Conservation (phyloP, 495 filamentous ascomycete species). For the Wilcoxina mikolae region DNA sequence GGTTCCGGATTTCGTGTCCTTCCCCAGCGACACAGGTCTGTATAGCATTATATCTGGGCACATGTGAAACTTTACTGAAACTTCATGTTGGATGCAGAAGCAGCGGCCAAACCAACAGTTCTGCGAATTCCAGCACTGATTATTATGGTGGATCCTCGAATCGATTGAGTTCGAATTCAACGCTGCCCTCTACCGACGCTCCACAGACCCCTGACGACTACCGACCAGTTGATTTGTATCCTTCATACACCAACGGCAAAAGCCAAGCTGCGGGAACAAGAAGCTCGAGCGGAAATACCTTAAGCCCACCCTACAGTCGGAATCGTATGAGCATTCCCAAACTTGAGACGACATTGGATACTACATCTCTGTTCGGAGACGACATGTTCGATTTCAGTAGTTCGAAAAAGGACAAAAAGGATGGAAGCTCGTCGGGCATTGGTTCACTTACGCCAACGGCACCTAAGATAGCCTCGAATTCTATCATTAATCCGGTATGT, state of each 20-base stretch:
- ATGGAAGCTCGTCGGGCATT: constrained; percentile 11
- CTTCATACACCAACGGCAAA: neutral
- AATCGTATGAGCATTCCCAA: constrained; percentile 22
- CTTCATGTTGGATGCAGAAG: neutral
- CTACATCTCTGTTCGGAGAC: constrained; percentile 26
- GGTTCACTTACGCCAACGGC: constrained; percentile 23
- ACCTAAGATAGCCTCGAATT: constrained; percentile 25
- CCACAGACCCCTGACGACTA: constrained; percentile 27
- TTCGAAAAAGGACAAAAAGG: constrained; percentile 12
- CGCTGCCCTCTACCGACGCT: constrained; percentile 25
- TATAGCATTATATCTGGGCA: neutral
- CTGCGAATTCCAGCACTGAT: constrained; percentile 23
- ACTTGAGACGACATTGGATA: constrained; percentile 26
- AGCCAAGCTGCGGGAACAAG: neutral
- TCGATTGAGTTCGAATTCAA: constrained; percentile 29
- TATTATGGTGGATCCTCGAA: constrained; percentile 28
- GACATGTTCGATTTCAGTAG: constrained; percentile 28
- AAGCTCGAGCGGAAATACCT: neutral
- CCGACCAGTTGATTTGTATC: constrained; percentile 12
- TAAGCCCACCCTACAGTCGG: constrained; percentile 7
- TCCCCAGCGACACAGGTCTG: constrained; percentile 25
- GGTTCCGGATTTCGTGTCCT: constrained; percentile 18
- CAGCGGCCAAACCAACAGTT: constrained; percentile 9
- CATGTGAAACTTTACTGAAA: neutral
- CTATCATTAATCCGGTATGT: constrained; percentile 23